Base-by-base conservation (phyloP, 2,329 filamentous ascomycete genomes). In the Aspergillus ruber region DNA sequence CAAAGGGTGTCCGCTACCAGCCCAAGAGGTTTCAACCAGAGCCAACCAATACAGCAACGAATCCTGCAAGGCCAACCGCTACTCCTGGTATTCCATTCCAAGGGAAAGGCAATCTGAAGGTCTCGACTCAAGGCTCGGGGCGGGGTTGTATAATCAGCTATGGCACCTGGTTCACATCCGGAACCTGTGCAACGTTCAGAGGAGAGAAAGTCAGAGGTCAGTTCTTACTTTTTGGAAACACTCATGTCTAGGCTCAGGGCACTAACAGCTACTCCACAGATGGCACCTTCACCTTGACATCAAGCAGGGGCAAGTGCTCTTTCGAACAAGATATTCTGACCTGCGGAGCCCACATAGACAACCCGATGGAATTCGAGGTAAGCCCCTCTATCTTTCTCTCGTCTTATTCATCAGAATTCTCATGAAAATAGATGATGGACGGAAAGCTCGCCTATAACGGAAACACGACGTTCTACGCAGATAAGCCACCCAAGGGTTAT, bases 81-180 rank as follows among this genome's bases (percentile, higher is more conserved):
- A 29, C 25, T 10, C 61, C 65, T 3, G 59, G 59, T 9, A 55
- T 49, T 0, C 71, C 78, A 0, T 82, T 81, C 59, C 67, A 70
- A n/a, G 83, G 83, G 1, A 75, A 69, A 27, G 84, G 84, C 0
- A 78, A 76, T 55, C 63, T 87, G 36, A 76, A 82, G 46, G 81
- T 84, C 3, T 62, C 59, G 10, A 65, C 57, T 0, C 47, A 56
- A 23, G 61, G 64, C 41, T 61, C 63, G 33, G 52, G 51, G 36
- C 57, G 64, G 6, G 84, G 85, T n/a, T 88, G 83, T 56, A 74
- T 88, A 49, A 88, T 87, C 60, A 77, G 77, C 47, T 73, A 68
- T 8, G 85, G 85, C 0, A 80, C 77, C 0, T 88, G 84, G 85
- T 88, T 84, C 59, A 75, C 76, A 0, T 76, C 73, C 1, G 83